A percentile compares a stretch with the other conserved stretches of the same genome.
These are phyloP conservation scores for Syzygium grande DNA, from an alignment of 345 rosid genomes.

Conservation along the genomic window DNA sequence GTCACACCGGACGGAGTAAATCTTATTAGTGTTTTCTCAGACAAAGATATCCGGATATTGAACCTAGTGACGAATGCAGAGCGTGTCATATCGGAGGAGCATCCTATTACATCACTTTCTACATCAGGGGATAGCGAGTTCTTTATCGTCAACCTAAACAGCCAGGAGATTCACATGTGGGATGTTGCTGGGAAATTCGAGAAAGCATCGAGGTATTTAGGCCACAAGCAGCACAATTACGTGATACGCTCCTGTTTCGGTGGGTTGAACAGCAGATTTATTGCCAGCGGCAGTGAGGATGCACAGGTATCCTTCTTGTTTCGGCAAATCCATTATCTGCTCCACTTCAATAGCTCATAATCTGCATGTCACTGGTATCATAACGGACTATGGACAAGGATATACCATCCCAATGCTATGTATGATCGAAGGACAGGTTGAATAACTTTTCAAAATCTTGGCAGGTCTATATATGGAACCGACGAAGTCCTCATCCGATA, in stretches of 20 bases:
- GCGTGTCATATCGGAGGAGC: slow-evolving; percentile 55
- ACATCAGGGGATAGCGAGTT: slow-evolving; percentile 56
- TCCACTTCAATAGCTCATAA: background rate
- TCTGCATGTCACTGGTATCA: background rate
- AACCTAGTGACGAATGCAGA: slow-evolving; percentile 58
- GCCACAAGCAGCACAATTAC: slow-evolving; percentile 72
- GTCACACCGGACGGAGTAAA: slow-evolving; percentile 75
- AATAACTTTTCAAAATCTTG: background rate
- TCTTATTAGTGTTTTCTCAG: slow-evolving; percentile 51
- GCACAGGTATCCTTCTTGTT: slow-evolving; percentile 40
- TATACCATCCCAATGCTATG: background rate
- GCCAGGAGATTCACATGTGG: slow-evolving; percentile 90
- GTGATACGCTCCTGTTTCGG: slow-evolving; percentile 91
- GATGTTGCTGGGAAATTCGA: slow-evolving; percentile 68
- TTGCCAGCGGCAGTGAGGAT: slow-evolving; percentile 89
- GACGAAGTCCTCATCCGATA: slow-evolving; percentile 36
- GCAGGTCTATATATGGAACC: slow-evolving; percentile 87
- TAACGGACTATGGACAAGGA: background rate
- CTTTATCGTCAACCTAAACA: slow-evolving; percentile 72
- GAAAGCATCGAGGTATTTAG: slow-evolving; percentile 46
- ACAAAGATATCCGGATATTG: slow-evolving; percentile 55
- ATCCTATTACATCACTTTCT: slow-evolving; percentile 55
- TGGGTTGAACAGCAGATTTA: slow-evolving; percentile 63
- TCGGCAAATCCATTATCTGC: background rate
- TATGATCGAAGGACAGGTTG: background rate